Evolutionary conservation across 495 filamentous ascomycete species (phyloP).

Genomic region (Sphaerosporella brunnea): DNA sequence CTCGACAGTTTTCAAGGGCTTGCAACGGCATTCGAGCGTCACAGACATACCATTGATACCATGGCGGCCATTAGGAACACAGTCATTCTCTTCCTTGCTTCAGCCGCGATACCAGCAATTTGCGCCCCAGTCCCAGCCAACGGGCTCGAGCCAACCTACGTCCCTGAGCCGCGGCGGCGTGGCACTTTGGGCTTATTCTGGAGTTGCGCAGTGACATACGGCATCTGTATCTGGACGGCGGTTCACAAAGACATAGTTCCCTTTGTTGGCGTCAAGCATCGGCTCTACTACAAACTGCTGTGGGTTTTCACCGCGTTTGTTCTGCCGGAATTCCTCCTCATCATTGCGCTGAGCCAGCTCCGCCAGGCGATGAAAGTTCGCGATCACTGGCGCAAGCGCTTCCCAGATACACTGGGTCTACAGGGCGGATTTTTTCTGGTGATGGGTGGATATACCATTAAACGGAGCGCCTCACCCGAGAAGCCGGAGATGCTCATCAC

Average conservation of each 20-base stretch:
- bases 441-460: constrained; percentile 8
- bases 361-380: constrained; percentile 1
- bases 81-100: background rate
- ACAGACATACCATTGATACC: too few relatives aligned
- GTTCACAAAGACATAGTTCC: constrained; percentile 30
- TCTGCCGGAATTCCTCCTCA: constrained; percentile 27
- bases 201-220: constrained; percentile 28
- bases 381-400: background rate
- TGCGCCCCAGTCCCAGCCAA: background rate
- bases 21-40: too few relatives aligned
- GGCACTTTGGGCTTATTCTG: constrained; percentile 29
- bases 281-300: constrained; percentile 1
- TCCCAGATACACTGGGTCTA: background rate
- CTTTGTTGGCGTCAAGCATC: background rate
- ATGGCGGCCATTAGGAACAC: background rate
- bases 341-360: constrained; percentile 18
- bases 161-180: constrained; percentile 9
- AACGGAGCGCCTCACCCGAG: too few relatives aligned
- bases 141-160: constrained; percentile 1
- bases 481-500: too few relatives aligned
- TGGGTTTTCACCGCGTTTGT: constrained; percentile 26
- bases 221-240: constrained; percentile 31
- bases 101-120: background rate
- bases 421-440: constrained; percentile 7
- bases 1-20: too few relatives aligned